A percentile compares a stretch with the other conserved stretches of the same genome.
Conservation (phyloP, 305 asterid species). For the Plantago coronopus region DNA sequence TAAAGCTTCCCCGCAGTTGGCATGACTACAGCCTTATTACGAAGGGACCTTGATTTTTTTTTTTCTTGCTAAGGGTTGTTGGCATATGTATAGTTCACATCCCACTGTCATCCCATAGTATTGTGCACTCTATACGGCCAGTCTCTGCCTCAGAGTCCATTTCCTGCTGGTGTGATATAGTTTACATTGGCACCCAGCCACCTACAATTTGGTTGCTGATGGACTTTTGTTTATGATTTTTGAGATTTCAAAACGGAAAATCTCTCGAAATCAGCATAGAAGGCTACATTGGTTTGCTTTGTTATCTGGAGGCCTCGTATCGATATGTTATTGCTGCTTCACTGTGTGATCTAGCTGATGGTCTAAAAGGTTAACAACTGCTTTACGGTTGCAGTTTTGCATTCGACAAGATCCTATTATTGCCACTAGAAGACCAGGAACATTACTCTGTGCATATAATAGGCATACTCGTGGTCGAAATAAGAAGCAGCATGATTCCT, state of each 20-base stretch:
- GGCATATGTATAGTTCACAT: too few species aligned
- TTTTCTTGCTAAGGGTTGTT: too few species aligned
- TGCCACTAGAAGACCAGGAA: slow-evolving; percentile 33
- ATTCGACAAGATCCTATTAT: slow-evolving; percentile 21
- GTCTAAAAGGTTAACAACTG: slow-evolving; percentile 24
- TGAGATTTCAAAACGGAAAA: too few species aligned
- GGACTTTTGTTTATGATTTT: too few species aligned
- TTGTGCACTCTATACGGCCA: too few species aligned
- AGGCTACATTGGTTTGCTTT: slow-evolving; percentile 15
- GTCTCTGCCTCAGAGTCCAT: background rate
- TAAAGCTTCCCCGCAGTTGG: too few species aligned
- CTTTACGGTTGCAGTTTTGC: slow-evolving; percentile 46
- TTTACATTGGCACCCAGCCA: background rate
- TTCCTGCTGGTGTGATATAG: background rate
- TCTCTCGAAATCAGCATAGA: background rate
- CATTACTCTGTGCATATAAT: slow-evolving; percentile 33
- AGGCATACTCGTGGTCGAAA: slow-evolving; percentile 34
- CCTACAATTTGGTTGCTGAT: too few species aligned
- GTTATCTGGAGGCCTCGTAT: slow-evolving; percentile 2
- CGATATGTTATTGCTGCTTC: slow-evolving; percentile 10
- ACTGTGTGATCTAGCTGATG: slow-evolving; percentile 5
- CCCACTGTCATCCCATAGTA: too few species aligned
- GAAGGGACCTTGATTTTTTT: too few species aligned
- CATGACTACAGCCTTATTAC: too few species aligned
- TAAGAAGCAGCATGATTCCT: slow-evolving; percentile 35